Conservation (phyloP, 2,329 filamentous ascomycete species). For the Bipolaris bicolor region DNA sequence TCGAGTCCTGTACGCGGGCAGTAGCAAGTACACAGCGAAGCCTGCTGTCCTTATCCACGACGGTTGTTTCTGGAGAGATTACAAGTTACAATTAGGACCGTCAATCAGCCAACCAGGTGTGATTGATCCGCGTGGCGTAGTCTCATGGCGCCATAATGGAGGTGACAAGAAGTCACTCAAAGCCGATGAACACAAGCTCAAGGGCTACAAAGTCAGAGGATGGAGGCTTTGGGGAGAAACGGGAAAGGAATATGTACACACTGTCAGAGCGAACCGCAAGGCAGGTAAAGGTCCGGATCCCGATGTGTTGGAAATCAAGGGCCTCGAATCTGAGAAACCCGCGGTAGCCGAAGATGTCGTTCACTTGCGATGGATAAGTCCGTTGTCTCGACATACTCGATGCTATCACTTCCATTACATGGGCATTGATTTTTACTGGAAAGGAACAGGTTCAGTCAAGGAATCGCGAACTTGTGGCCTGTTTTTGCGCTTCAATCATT, state of each 20-base stretch:
- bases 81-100: slow-evolving; percentile 39
- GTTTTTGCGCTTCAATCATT: slow-evolving; percentile 35
- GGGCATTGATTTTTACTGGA: slow-evolving; percentile 45
- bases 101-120: slow-evolving; percentile 26
- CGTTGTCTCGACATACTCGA: slow-evolving; percentile 36
- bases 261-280: slow-evolving; percentile 24
- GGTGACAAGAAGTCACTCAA: slow-evolving; percentile 18
- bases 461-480: slow-evolving; percentile 30
- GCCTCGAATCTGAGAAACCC: neutral
- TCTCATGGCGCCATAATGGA: slow-evolving; percentile 31
- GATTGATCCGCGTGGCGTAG: slow-evolving; percentile 40
- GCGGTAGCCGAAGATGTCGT: slow-evolving; percentile 32
- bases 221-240: slow-evolving; percentile 44
- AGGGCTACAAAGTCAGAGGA: slow-evolving; percentile 40
- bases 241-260: slow-evolving; percentile 37
- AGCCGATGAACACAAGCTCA: slow-evolving; percentile 18
- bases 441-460: slow-evolving; percentile 39
- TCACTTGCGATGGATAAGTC: slow-evolving; percentile 32
- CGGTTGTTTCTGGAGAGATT: slow-evolving; percentile 36
- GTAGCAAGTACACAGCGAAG: slow-evolving; percentile 12
- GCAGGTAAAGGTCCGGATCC: slow-evolving; percentile 19
- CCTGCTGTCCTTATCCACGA: slow-evolving; percentile 36
- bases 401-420: slow-evolving; percentile 36
- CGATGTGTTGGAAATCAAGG: slow-evolving; percentile 11
- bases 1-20: slow-evolving; percentile 33